Evolutionary conservation across 805 yeast genomes (phyloP).

Genomic region (Naumovozyma baii): DNA sequence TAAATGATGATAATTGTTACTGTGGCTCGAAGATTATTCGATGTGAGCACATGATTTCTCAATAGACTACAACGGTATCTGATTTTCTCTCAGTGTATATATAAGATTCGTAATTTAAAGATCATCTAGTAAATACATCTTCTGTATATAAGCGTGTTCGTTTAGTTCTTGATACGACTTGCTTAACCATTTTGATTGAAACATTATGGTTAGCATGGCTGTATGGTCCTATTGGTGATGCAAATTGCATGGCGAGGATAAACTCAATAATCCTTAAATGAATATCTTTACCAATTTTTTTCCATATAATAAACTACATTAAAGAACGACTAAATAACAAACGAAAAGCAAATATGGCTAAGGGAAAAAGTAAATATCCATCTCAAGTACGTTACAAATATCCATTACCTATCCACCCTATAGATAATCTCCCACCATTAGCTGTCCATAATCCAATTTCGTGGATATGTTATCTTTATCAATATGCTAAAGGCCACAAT

Average conservation of each 20-base stretch:
- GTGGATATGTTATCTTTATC: conserved; percentile 39
- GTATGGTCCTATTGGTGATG: too few species aligned
- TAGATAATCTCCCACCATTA: conserved; percentile 40
- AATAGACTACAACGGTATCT: conserved; percentile 98
- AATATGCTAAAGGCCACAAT: conserved; percentile 22
- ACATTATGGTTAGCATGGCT: too few species aligned
- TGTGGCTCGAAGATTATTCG: conserved; percentile 40
- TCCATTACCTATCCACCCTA: conserved; percentile 51
- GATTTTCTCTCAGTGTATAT: conserved; percentile 29
- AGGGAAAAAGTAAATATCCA: conserved; percentile 20
- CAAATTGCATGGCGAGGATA: too few species aligned
- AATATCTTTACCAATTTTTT: too few species aligned
- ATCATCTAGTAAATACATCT: neutral
- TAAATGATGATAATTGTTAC: conserved; percentile 26
- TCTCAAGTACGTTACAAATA: conserved; percentile 29
- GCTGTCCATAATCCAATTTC: conserved; percentile 63
- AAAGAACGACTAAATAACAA: too few species aligned
- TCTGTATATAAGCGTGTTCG: too few species aligned
- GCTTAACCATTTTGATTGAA: too few species aligned
- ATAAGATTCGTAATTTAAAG: neutral
- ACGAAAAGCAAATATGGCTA: conserved; percentile 25
- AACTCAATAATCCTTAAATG: too few species aligned
- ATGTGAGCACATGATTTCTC: conserved; percentile 69
- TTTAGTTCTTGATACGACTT: too few species aligned
- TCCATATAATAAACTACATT: too few species aligned